Percentiles rank a stretch among this genome's conserved stretches.
Evolutionary conservation across 371 early-diverging fungal species (phyloP).

Genomic region (Mortierella sp.): DNA sequence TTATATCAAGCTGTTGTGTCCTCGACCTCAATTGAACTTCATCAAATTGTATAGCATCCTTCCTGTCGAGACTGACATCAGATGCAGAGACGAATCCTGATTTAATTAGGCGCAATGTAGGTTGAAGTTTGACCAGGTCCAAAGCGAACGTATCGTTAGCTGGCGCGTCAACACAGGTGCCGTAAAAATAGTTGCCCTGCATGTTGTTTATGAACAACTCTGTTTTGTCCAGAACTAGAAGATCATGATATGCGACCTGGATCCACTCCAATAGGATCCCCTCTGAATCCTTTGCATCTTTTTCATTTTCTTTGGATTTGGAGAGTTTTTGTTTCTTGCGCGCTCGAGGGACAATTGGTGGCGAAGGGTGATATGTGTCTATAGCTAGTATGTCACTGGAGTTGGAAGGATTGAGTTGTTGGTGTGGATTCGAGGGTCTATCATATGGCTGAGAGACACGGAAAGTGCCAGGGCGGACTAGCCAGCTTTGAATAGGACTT

Average conservation of each 20-base stretch:
- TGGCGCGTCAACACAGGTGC: constrained; percentile 24
- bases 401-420: not conserved
- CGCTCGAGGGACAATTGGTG: not conserved
- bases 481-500: constrained; percentile 31
- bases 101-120: constrained; percentile 25
- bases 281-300: not conserved
- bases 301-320: not conserved
- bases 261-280: constrained; percentile 27
- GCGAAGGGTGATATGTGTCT: too few species aligned
- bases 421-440: not conserved
- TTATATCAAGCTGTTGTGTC: constrained; percentile 27
- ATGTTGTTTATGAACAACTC: constrained; percentile 9
- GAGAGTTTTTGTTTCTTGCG: constrained; percentile 25
- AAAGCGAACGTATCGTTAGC: constrained; percentile 24
- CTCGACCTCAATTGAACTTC: constrained; percentile 4
- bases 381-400: not conserved
- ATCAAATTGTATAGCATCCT: constrained; percentile 1
- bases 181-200: constrained; percentile 30
- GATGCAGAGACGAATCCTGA: constrained; percentile 23
- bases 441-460: constrained; percentile 44
- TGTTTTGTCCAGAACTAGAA: not conserved
- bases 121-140: constrained; percentile 34
- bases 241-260: not conserved
- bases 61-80: not conserved
- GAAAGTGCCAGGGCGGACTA: constrained; percentile 47